Percentiles rank a stretch among this genome's conserved stretches.
phyloP scores from a whole-genome alignment of 1,139 yeast genomes.

The Candida sanyaensis region DNA sequence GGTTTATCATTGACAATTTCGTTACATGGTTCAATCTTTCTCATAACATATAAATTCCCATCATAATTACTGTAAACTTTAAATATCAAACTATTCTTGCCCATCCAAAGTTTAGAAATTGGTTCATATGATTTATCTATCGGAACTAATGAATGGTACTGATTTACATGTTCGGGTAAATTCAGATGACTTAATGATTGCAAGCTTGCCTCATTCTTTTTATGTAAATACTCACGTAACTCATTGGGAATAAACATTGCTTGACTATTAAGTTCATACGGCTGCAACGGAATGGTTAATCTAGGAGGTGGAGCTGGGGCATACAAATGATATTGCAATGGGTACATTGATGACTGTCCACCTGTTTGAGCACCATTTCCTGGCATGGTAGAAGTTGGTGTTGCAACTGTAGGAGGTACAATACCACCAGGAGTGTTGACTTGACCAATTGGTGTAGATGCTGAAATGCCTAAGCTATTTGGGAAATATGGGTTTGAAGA shows the following conservation, averaged over 20 bases:
- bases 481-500: conserved; percentile 3
- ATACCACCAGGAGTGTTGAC: background rate
- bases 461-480: background rate
- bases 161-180: conserved; percentile 76
- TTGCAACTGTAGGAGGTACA: background rate
- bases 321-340: conserved; percentile 83
- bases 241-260: conserved; percentile 73
- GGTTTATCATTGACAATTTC: conserved; percentile 59
- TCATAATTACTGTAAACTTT: conserved; percentile 80
- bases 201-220: conserved; percentile 78
- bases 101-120: conserved; percentile 53
- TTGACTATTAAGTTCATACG: conserved; percentile 70
- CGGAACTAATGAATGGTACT: conserved; percentile 85
- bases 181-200: conserved; percentile 63
- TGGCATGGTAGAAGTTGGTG: conserved; percentile 6
- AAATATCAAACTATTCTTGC: conserved; percentile 63
- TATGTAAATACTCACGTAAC: conserved; percentile 69
- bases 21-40: conserved; percentile 61
- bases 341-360: conserved; percentile 34
- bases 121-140: conserved; percentile 63
- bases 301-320: conserved; percentile 90
- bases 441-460: conserved; percentile 1
- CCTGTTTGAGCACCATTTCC: conserved; percentile 1
- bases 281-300: conserved; percentile 55
- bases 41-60: conserved; percentile 75